Percentiles rank a stretch among this genome's conserved stretches.
These are phyloP conservation scores for Phaeotremella fagi DNA, from an alignment of 768 basidiomycete genomes.

Conservation along the genomic window DNA sequence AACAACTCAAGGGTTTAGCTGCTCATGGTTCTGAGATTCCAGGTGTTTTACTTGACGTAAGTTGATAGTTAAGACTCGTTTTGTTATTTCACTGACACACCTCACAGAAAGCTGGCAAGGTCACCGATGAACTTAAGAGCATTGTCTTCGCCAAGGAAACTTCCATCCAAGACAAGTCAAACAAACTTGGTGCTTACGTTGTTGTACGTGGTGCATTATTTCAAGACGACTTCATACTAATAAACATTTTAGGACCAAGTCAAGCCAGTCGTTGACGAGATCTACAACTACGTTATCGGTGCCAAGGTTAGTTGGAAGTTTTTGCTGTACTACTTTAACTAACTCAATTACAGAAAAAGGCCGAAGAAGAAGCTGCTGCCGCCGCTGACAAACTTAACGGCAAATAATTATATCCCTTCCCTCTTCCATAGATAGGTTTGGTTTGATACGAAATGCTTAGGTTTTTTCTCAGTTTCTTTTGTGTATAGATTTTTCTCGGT, in stretches of 20 bases:
- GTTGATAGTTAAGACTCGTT: background rate
- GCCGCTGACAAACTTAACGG: background rate
- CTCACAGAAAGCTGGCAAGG: conserved; percentile 25
- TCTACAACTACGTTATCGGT: conserved; percentile 41
- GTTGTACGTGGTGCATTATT: conserved; percentile 19
- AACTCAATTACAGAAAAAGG: conserved; percentile 1
- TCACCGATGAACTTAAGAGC: conserved; percentile 31
- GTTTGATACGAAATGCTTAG: too few relatives aligned
- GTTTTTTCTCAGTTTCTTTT: too few relatives aligned
- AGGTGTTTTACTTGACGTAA: conserved; percentile 28
- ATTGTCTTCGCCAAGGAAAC: conserved; percentile 40
- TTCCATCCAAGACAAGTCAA: conserved; percentile 39
- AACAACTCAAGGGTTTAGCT: conserved; percentile 37
- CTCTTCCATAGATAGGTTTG: too few relatives aligned
- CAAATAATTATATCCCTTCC: background rate
- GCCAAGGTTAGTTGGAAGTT: conserved; percentile 32
- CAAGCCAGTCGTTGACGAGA: conserved; percentile 43
- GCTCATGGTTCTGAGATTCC: conserved; percentile 38
- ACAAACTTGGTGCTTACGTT: conserved; percentile 41
- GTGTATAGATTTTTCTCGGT: background rate
- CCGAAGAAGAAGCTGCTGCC: conserved; percentile 1
- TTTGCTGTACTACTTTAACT: background rate
- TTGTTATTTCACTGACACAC: background rate
- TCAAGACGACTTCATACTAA: background rate
- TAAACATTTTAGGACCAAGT: conserved; percentile 31